Evolutionary conservation across 1,139 yeast genomes (phyloP).

Genomic region (Kodamaea fungicola): DNA sequence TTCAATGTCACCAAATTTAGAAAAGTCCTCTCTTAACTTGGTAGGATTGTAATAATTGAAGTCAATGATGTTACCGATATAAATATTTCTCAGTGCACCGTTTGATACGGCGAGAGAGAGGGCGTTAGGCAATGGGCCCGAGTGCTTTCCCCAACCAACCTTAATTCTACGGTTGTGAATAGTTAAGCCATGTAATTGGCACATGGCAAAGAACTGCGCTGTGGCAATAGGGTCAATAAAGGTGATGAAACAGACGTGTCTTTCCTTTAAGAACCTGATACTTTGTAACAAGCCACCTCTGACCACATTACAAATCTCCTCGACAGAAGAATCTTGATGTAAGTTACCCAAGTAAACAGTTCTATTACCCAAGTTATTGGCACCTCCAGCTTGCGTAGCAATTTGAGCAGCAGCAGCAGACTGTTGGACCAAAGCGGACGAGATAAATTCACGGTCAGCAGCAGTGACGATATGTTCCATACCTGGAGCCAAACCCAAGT

Average conservation of each 20-base stretch:
- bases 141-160: conserved; percentile 96
- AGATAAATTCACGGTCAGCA: conserved; percentile 67
- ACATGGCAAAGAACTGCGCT: conserved; percentile 87
- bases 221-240: conserved; percentile 92
- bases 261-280: conserved; percentile 67
- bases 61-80: conserved; percentile 64
- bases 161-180: conserved; percentile 79
- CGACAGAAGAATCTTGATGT: conserved; percentile 80
- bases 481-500: conserved; percentile 86
- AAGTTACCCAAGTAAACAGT: conserved; percentile 88
- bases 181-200: conserved; percentile 75
- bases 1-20: conserved; percentile 78
- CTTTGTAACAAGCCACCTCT: conserved; percentile 88
- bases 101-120: conserved; percentile 83
- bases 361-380: conserved; percentile 81
- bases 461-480: conserved; percentile 80
- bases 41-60: conserved; percentile 51
- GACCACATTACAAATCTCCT: conserved; percentile 90
- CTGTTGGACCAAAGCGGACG: conserved; percentile 62
- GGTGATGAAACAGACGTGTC: conserved; percentile 88
- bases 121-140: conserved; percentile 84
- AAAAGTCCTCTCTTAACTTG: conserved; percentile 61
- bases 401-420: conserved; percentile 71
- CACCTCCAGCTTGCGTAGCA: conserved; percentile 73
- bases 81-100: conserved; percentile 90